These are phyloP conservation scores for Xylariaceae sp. DNA, from an alignment of 2,329 filamentous ascomycete genomes.

Conservation along the genomic window DNA sequence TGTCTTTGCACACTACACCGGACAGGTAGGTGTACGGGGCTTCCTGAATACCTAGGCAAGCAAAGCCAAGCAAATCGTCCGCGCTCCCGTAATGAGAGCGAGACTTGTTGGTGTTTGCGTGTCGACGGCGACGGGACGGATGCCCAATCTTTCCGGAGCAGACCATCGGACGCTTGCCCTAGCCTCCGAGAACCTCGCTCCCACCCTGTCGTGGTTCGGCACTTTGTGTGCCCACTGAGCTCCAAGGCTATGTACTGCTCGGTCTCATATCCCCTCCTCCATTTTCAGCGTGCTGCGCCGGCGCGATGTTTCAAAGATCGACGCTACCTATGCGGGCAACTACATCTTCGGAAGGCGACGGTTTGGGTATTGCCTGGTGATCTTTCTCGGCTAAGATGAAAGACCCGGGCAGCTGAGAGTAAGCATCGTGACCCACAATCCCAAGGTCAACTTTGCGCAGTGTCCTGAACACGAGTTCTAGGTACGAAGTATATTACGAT, in stretches of 20 bases:
- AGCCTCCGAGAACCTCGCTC: constrained; percentile 5
- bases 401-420: background rate
- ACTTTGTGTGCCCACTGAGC: background rate
- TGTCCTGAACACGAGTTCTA: no score
- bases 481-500: no score
- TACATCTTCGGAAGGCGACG: background rate
- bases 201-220: constrained; percentile 7
- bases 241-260: background rate
- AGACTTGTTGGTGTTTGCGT: constrained; percentile 8
- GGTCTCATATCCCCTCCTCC: background rate
- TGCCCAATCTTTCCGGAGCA: constrained; percentile 8
- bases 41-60: constrained; percentile 9
- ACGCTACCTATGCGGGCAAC: background rate
- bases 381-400: background rate
- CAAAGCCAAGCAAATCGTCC: background rate
- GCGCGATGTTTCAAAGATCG: constrained; percentile 4
- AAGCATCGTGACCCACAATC: background rate
- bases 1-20: background rate
- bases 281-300: background rate
- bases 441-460: background rate
- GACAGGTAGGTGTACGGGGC: background rate
- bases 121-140: constrained; percentile 2
- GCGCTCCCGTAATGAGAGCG: background rate
- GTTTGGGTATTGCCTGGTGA: background rate
- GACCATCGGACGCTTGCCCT: constrained; percentile 1